Evolutionary conservation across 169 alveolate species (phyloP).

Genomic region (Plasmodium inui): DNA sequence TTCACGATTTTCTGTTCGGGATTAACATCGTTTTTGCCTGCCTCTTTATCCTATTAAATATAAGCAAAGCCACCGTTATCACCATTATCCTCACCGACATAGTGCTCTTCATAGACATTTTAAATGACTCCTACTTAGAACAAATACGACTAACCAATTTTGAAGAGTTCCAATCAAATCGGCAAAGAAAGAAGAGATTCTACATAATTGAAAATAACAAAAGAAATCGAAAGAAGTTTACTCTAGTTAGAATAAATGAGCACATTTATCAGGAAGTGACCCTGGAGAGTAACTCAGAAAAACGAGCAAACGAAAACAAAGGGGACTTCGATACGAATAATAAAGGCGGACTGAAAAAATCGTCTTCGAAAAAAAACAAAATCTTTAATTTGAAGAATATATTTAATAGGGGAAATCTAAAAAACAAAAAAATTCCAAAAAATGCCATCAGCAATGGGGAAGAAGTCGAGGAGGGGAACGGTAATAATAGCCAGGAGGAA

Average conservation of each 20-base stretch:
- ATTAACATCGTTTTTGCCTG: conserved; percentile 37
- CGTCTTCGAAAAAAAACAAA: conserved; percentile 4
- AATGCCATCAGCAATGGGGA: background rate
- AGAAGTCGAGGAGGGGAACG: background rate
- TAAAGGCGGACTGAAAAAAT: background rate
- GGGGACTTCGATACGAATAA: background rate
- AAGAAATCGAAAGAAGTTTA: conserved; percentile 9
- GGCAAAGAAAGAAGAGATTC: conserved; percentile 17
- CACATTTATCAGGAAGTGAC: conserved; percentile 50
- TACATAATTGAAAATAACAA: conserved; percentile 71
- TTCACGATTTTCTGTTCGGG: conserved; percentile 39
- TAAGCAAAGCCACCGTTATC: conserved; percentile 47
- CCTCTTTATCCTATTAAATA: conserved; percentile 42
- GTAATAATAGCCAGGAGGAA: background rate
- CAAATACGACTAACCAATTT: conserved; percentile 29
- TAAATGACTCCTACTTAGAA: conserved; percentile 67
- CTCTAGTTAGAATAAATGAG: conserved; percentile 48
- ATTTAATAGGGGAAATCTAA: conserved; percentile 13
- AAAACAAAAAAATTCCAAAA: background rate
- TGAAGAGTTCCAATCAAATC: background rate
- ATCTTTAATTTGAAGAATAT: conserved; percentile 38
- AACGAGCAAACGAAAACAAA: background rate
- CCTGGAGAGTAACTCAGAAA: background rate
- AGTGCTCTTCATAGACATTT: conserved; percentile 54
- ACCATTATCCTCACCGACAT: conserved; percentile 20